A percentile compares a stretch with the other conserved stretches of the same genome.
These are phyloP conservation scores for Colletotrichum sidae DNA, from an alignment of 2,329 filamentous ascomycete species.

Conservation along the genomic window DNA sequence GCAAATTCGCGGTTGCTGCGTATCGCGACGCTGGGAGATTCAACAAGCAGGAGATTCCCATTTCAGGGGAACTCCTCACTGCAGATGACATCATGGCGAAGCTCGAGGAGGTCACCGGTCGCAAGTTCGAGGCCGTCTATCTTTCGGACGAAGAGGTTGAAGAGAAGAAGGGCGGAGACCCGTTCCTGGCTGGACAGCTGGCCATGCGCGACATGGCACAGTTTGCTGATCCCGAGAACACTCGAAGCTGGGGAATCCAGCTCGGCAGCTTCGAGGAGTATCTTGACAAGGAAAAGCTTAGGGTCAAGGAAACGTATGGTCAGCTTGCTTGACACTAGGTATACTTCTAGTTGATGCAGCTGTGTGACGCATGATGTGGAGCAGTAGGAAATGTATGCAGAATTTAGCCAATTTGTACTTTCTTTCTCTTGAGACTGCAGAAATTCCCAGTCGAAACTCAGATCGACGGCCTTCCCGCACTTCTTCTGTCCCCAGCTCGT, in stretches of 20 bases:
- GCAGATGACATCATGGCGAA: constrained; percentile 50
- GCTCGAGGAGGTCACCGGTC: constrained; percentile 49
- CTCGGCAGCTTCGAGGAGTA: constrained; percentile 58
- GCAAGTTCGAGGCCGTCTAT: constrained; percentile 50
- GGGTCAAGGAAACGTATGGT: constrained; percentile 44
- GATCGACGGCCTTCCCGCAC: constrained; percentile 39
- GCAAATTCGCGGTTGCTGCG: constrained; percentile 55
- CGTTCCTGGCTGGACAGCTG: constrained; percentile 53
- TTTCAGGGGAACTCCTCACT: constrained; percentile 55
- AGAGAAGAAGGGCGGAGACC: constrained; percentile 48
- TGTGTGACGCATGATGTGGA: too few species aligned
- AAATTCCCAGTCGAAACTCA: too few species aligned
- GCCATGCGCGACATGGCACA: constrained; percentile 48
- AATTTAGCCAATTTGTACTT: too few species aligned
- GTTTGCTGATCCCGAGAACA: constrained; percentile 50
- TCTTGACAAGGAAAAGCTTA: constrained; percentile 52
- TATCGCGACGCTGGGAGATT: constrained; percentile 56
- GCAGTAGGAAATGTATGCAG: too few species aligned
- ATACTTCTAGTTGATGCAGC: too few species aligned
- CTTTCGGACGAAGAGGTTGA: constrained; percentile 56
- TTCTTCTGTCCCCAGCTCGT: constrained; percentile 52
- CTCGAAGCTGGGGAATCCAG: constrained; percentile 52
- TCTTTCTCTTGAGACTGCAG: too few species aligned
- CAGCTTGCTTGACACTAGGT: constrained; percentile 11
- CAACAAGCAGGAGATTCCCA: constrained; percentile 50